Evolutionary conservation across 148 eudicot genomes (phyloP).

Genomic region (Spergularia marina): DNA sequence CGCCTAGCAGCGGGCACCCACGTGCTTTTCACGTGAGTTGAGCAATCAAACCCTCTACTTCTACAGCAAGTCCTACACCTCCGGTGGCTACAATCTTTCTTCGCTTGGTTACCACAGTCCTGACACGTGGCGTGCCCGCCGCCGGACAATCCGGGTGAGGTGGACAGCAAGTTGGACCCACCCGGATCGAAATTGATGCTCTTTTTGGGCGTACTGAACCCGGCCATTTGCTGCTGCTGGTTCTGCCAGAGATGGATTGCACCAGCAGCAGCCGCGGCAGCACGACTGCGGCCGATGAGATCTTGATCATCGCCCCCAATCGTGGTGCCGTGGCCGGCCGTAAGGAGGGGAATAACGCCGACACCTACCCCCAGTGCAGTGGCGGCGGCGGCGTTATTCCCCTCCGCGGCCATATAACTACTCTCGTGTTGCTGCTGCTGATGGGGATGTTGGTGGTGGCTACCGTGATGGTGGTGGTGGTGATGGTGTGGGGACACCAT

Average conservation of each 20-base stretch:
- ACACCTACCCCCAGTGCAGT: conserved; percentile 43
- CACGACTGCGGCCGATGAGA: conserved; percentile 20
- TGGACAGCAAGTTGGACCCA: background rate
- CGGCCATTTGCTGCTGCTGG: conserved; percentile 28
- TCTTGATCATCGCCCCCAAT: conserved; percentile 23
- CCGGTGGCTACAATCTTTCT: conserved; percentile 82
- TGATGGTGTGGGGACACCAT: conserved; percentile 24
- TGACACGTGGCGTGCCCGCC: conserved; percentile 55
- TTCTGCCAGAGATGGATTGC: conserved; percentile 48
- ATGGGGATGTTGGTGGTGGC: conserved; percentile 4
- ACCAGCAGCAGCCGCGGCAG: conserved; percentile 27
- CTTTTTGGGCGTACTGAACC: conserved; percentile 25
- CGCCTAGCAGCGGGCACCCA: conserved; percentile 93
- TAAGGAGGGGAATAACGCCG: conserved; percentile 71
- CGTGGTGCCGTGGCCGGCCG: conserved; percentile 40
- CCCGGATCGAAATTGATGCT: conserved; percentile 30
- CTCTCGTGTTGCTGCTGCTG: background rate
- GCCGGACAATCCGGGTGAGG: background rate
- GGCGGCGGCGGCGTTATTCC: conserved; percentile 26
- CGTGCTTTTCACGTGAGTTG: conserved; percentile 93
- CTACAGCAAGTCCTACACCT: conserved; percentile 92
- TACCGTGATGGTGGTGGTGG: conserved; percentile 15
- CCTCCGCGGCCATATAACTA: background rate
- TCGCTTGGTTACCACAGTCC: conserved; percentile 92
- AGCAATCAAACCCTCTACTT: conserved; percentile 82